Conservation (phyloP, 805 yeast species). For the Wickerhamomyces ciferrii region DNA sequence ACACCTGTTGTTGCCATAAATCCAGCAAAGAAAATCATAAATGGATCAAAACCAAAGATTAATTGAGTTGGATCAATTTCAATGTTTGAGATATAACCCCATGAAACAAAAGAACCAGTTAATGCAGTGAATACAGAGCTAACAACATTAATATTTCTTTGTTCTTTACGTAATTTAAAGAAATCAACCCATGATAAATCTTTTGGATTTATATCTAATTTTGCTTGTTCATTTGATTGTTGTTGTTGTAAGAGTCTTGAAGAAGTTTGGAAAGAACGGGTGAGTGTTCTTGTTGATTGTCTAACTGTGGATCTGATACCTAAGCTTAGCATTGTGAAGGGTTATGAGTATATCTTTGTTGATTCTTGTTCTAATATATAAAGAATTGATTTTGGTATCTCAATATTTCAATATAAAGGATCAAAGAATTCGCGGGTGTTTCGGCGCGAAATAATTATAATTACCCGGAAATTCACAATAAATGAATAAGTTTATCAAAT, state of each 20-base stretch:
- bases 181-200: slow-evolving; percentile 74
- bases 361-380: too few relatives aligned
- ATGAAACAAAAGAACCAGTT: slow-evolving; percentile 60
- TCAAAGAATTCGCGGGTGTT: too few relatives aligned
- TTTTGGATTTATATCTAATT: not conserved
- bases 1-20: slow-evolving; percentile 65
- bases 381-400: too few relatives aligned
- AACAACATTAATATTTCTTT: slow-evolving; percentile 61
- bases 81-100: slow-evolving; percentile 71
- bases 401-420: too few relatives aligned
- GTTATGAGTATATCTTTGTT: too few relatives aligned
- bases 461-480: too few relatives aligned
- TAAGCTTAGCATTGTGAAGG: not conserved
- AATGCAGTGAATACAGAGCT: slow-evolving; percentile 68
- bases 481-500: too few relatives aligned
- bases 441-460: too few relatives aligned
- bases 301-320: not conserved
- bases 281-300: not conserved
- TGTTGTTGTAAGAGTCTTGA: not conserved
- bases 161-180: slow-evolving; percentile 67
- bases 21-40: slow-evolving; percentile 72
- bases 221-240: not conserved
- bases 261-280: not conserved
- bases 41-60: slow-evolving; percentile 86
- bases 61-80: slow-evolving; percentile 86